phyloP scores from a whole-genome alignment of 2,329 filamentous ascomycete species.

The Zasmidium citrigriseum region DNA sequence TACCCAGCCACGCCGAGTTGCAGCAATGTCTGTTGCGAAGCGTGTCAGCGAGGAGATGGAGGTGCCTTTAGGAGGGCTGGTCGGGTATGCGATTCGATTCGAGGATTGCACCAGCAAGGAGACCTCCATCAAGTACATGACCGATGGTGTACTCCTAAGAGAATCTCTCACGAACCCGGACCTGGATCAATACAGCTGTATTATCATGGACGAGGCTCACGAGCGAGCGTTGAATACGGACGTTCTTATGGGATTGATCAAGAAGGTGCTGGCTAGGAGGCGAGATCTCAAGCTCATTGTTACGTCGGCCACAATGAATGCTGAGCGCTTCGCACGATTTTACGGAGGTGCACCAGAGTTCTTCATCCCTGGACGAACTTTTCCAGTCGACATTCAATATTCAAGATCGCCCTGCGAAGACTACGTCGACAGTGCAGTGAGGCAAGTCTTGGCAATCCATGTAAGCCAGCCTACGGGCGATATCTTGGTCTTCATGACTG shows the following conservation, averaged over 20 bases:
- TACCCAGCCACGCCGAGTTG: constrained; percentile 92
- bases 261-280: constrained; percentile 88
- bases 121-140: constrained; percentile 98
- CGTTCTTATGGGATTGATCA: constrained; percentile 95
- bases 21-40: constrained; percentile 98
- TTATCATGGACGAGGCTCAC: constrained; percentile 99
- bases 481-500: constrained; percentile 98
- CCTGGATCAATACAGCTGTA: constrained; percentile 92
- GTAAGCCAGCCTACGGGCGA: constrained; percentile 91
- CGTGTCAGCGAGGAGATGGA: constrained; percentile 99
- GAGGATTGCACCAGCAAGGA: constrained; percentile 97
- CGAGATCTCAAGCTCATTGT: constrained; percentile 95
- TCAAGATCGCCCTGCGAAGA: constrained; percentile 94
- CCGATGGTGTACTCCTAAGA: constrained; percentile 88
- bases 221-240: constrained; percentile 96
- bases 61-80: constrained; percentile 79
- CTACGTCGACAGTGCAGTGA: constrained; percentile 95
- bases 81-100: constrained; percentile 97
- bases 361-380: constrained; percentile 91
- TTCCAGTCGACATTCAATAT: constrained; percentile 95
- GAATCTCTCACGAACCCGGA: constrained; percentile 92
- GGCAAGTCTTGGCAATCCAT: constrained; percentile 93
- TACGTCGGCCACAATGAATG: constrained; percentile 98
- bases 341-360: constrained; percentile 96
- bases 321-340: constrained; percentile 92